phyloP scores from a whole-genome alignment of 139 green algal species.

The Chlorella sorokiniana region DNA sequence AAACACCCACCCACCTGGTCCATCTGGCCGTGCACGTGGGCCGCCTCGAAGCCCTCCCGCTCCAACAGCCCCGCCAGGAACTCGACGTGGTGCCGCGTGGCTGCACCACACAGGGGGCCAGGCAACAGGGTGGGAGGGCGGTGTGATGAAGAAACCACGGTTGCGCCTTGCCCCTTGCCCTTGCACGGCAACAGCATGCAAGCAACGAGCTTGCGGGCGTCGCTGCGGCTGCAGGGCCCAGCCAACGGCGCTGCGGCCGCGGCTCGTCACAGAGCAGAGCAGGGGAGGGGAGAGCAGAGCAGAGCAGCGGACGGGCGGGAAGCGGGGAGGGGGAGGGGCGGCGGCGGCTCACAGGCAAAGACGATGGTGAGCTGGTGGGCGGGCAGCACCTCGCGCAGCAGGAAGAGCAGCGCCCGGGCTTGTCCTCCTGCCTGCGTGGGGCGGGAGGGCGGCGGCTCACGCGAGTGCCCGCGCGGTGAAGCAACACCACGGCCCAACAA shows the following conservation, averaged over 20 bases:
- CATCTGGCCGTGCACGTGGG: constrained; percentile 92
- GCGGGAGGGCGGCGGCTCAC: neutral
- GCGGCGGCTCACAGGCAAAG: constrained; percentile 57
- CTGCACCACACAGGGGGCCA: constrained; percentile 8
- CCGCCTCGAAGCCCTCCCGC: constrained; percentile 65
- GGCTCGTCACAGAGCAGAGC: no score
- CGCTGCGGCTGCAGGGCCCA: neutral
- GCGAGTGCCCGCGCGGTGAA: neutral
- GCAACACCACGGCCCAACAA: neutral
- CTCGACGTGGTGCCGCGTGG: constrained; percentile 96
- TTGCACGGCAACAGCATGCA: neutral
- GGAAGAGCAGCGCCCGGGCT: constrained; percentile 87
- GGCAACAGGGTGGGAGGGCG: neutral
- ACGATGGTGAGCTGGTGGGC: constrained; percentile 79
- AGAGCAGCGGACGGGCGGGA: no score
- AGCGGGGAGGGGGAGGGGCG: neutral
- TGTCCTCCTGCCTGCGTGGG: constrained; percentile 89
- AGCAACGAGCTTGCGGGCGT: neutral
- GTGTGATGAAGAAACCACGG: neutral
- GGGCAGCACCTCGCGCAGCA: constrained; percentile 82
- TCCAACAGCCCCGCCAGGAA: constrained; percentile 82
- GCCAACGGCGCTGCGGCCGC: no score
- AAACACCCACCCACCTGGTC: constrained; percentile 69
- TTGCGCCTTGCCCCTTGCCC: no score
- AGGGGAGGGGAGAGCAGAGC: no score